Evolutionary conservation across 805 yeast genomes (phyloP).

Genomic region (Candida coleopterorum): DNA sequence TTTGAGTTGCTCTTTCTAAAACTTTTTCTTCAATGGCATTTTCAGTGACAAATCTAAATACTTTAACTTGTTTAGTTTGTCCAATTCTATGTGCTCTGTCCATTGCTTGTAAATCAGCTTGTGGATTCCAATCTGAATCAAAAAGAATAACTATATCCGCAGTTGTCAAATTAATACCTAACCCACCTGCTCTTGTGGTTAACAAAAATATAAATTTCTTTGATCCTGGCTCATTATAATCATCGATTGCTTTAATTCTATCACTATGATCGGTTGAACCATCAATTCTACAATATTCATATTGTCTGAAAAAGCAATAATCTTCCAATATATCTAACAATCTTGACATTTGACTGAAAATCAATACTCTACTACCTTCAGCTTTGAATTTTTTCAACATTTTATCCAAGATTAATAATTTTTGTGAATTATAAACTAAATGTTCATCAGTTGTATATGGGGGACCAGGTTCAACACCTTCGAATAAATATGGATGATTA

Average conservation of each 20-base stretch:
- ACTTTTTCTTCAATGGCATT: conserved; percentile 83
- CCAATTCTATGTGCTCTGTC: conserved; percentile 89
- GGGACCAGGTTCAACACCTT: conserved; percentile 89
- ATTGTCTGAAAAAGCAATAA: conserved; percentile 66
- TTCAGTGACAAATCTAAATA: conserved; percentile 72
- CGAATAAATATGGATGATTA: conserved; percentile 79
- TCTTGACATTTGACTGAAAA: conserved; percentile 82
- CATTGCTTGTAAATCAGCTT: conserved; percentile 86
- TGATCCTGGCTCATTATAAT: conserved; percentile 70
- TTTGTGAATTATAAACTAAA: conserved; percentile 66
- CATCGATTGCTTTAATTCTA: conserved; percentile 72
- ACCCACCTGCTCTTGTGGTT: conserved; percentile 87
- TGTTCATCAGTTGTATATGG: conserved; percentile 85
- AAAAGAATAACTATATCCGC: conserved; percentile 73
- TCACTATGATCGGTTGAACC: conserved; percentile 80
- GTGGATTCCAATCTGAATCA: conserved; percentile 89
- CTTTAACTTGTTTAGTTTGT: conserved; percentile 78
- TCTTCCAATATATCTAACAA: conserved; percentile 77
- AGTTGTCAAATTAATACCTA: conserved; percentile 78
- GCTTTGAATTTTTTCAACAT: conserved; percentile 54
- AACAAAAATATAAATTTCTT: conserved; percentile 68
- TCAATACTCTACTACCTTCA: conserved; percentile 74
- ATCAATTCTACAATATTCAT: conserved; percentile 72
- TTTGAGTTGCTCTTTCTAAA: conserved; percentile 76
- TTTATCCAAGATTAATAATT: conserved; percentile 67